phyloP scores from a whole-genome alignment of 768 basidiomycete species.

The Gloeostereum incarnatum region DNA sequence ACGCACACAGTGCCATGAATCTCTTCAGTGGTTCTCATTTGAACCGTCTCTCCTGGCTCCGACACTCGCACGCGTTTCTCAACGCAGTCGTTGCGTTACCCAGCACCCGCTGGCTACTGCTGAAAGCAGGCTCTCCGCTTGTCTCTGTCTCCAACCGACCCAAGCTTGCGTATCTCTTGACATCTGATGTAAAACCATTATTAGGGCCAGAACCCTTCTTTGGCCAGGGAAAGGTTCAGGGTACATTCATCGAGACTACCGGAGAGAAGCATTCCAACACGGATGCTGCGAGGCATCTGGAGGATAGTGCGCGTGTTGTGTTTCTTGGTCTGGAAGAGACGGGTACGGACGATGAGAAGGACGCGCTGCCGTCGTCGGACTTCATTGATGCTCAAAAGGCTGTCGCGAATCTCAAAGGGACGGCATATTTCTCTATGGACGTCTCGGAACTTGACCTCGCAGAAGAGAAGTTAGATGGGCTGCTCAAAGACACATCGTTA shows the following conservation, averaged over 20 bases:
- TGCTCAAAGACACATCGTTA: slow-evolving; percentile 27
- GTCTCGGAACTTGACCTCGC: slow-evolving; percentile 38
- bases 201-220: slow-evolving; percentile 66
- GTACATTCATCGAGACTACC: slow-evolving; percentile 17
- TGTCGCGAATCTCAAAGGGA: slow-evolving; percentile 61
- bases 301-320: slow-evolving; percentile 50
- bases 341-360: slow-evolving; percentile 23
- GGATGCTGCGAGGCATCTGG: slow-evolving; percentile 53
- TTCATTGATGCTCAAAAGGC: slow-evolving; percentile 47
- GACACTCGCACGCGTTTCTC: slow-evolving; percentile 66
- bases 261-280: slow-evolving; percentile 24
- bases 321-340: slow-evolving; percentile 76
- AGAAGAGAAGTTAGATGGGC: slow-evolving; percentile 29
- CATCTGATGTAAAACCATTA: slow-evolving; percentile 49
- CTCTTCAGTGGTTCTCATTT: slow-evolving; percentile 50
- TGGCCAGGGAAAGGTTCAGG: slow-evolving; percentile 51
- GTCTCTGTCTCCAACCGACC: slow-evolving; percentile 23
- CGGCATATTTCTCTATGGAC: slow-evolving; percentile 80
- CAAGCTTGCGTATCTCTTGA: slow-evolving; percentile 45
- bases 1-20: no score
- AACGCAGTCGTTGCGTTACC: slow-evolving; percentile 56
- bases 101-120: slow-evolving; percentile 68
- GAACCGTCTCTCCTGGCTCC: slow-evolving; percentile 78
- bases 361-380: slow-evolving; percentile 61
- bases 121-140: slow-evolving; percentile 67